These are phyloP conservation scores for Vitellaria paradoxa DNA, from an alignment of 179 eudicot genomes.

Conservation along the genomic window DNA sequence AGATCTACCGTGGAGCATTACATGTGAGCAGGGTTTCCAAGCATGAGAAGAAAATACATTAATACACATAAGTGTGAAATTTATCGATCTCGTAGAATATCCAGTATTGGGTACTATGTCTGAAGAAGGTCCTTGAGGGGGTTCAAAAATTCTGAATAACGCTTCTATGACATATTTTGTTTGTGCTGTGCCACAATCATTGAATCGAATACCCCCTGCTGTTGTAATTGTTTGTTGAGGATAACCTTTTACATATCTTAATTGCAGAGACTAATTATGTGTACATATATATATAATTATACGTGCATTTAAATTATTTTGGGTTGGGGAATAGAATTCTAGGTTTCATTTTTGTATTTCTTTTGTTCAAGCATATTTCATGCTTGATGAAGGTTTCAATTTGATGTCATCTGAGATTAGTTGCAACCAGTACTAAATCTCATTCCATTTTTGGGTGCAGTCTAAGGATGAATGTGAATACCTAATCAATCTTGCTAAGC, in stretches of 20 bases:
- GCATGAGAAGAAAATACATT: background rate
- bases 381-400: constrained; percentile 2
- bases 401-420: constrained; percentile 1
- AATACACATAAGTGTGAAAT: no score
- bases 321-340: background rate
- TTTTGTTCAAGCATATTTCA: background rate
- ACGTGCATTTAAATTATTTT: background rate
- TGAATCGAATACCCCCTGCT: background rate
- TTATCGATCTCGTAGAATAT: background rate
- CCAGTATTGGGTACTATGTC: background rate
- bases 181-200: background rate
- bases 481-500: constrained; percentile 77
- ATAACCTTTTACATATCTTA: background rate
- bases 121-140: background rate
- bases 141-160: background rate
- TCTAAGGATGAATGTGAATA: constrained; percentile 83
- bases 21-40: no score
- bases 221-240: background rate
- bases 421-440: background rate
- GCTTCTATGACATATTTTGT: background rate
- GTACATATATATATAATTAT: background rate
- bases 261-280: background rate
- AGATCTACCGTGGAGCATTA: background rate
- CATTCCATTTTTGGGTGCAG: constrained; percentile 38
- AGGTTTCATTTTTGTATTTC: background rate